phyloP scores from a whole-genome alignment of 495 filamentous ascomycete genomes.

The Hyphodiscus hymeniophilus region DNA sequence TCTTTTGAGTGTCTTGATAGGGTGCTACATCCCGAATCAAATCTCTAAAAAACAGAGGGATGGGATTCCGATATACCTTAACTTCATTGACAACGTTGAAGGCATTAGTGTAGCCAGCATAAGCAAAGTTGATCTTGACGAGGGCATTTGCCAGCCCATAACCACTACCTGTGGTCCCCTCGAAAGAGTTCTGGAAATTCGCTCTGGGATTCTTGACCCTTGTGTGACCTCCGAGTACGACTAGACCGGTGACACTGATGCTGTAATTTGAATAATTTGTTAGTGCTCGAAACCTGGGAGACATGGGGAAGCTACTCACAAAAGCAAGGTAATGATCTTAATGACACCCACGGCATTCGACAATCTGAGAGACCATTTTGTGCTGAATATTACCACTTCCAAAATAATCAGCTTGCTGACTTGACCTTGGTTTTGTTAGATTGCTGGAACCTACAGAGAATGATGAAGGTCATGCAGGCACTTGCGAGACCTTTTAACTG shows the following conservation, averaged over 20 bases:
- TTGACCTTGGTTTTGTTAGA: not conserved
- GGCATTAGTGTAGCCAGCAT: slow-evolving; percentile 52
- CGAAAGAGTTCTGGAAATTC: slow-evolving; percentile 53
- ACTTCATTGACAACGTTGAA: slow-evolving; percentile 62
- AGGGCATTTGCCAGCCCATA: slow-evolving; percentile 52
- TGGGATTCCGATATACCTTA: slow-evolving; percentile 30
- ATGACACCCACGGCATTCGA: slow-evolving; percentile 47
- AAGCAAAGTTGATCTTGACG: slow-evolving; percentile 56
- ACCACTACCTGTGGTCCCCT: slow-evolving; percentile 39
- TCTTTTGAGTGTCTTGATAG: slow-evolving; percentile 46
- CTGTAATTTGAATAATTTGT: slow-evolving; percentile 2
- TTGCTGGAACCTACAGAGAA: slow-evolving; percentile 29
- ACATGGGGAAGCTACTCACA: slow-evolving; percentile 19
- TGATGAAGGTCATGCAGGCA: slow-evolving; percentile 47
- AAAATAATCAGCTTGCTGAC: not conserved
- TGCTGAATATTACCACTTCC: slow-evolving; percentile 43
- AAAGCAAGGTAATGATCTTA: slow-evolving; percentile 48
- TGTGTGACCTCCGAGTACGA: slow-evolving; percentile 51
- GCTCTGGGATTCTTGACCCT: slow-evolving; percentile 43
- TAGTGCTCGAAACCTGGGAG: not conserved
- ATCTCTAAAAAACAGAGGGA: not conserved
- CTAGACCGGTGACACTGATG: slow-evolving; percentile 50
- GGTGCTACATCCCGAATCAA: slow-evolving; percentile 40
- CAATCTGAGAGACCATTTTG: slow-evolving; percentile 44
- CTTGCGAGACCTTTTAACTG: slow-evolving; percentile 55